phyloP scores from a whole-genome alignment of 805 yeast species.

The Metschnikowia aberdeeniae region DNA sequence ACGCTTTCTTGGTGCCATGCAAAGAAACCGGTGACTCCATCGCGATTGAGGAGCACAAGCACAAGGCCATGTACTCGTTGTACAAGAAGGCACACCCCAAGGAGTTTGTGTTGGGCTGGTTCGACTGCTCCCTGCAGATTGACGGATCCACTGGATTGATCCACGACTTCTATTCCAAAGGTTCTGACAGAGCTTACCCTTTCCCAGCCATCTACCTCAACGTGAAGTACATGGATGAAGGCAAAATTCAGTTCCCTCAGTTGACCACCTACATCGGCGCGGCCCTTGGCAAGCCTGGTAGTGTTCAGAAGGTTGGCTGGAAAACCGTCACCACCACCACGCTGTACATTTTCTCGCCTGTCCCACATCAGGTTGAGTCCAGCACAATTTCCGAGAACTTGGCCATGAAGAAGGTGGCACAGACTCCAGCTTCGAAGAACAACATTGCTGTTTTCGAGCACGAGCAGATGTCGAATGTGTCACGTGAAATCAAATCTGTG shows the following conservation, averaged over 20 bases:
- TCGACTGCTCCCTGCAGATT: conserved; percentile 55
- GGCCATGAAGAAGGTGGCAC: conserved; percentile 46
- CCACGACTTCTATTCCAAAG: conserved; percentile 74
- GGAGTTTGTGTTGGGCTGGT: conserved; percentile 82
- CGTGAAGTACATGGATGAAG: conserved; percentile 51
- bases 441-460: conserved; percentile 25
- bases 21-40: conserved; percentile 69
- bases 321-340: conserved; percentile 28
- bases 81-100: conserved; percentile 77
- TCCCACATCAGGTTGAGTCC: conserved; percentile 61
- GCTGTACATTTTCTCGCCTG: conserved; percentile 68
- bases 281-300: conserved; percentile 55
- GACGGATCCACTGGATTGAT: conserved; percentile 72
- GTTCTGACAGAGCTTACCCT: conserved; percentile 66
- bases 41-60: conserved; percentile 71
- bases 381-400: conserved; percentile 51
- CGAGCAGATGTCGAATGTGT: conserved; percentile 40
- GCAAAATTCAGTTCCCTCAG: conserved; percentile 48
- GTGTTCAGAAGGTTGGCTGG: conserved; percentile 38
- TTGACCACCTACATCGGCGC: conserved; percentile 73
- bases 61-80: conserved; percentile 63
- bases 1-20: conserved; percentile 79
- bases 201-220: conserved; percentile 78
- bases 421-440: conserved; percentile 27
- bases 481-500: conserved; percentile 43